Percentiles rank a stretch among this genome's conserved stretches.
phyloP scores from a whole-genome alignment of 2,329 filamentous ascomycete species.

The Pyrenochaeta sp. region DNA sequence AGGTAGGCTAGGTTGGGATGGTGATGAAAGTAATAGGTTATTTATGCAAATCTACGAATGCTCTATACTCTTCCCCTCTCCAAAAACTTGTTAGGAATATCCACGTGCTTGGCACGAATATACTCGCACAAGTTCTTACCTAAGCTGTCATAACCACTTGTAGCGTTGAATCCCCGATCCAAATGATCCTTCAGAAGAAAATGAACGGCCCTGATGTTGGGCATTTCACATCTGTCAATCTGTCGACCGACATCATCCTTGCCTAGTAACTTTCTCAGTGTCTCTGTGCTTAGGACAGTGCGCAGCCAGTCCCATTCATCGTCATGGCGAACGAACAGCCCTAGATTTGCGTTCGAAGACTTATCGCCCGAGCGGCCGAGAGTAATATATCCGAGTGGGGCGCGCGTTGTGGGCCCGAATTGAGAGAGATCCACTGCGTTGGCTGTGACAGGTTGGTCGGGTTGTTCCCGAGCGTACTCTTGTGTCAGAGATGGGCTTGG shows the following conservation, averaged over 20 bases:
- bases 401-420: constrained; percentile 38
- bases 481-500: constrained; percentile 18
- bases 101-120: constrained; percentile 24
- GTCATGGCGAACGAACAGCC: constrained; percentile 50
- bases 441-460: constrained; percentile 15
- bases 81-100: constrained; percentile 32
- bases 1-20: neutral
- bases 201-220: constrained; percentile 31
- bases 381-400: constrained; percentile 52
- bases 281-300: constrained; percentile 51
- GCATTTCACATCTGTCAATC: constrained; percentile 42
- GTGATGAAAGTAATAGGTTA: neutral
- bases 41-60: neutral
- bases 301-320: constrained; percentile 57
- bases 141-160: constrained; percentile 26
- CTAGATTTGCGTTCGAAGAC: constrained; percentile 54
- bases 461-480: constrained; percentile 25
- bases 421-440: constrained; percentile 28
- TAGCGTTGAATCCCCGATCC: constrained; percentile 31
- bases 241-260: constrained; percentile 53
- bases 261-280: constrained; percentile 53
- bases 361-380: constrained; percentile 54
- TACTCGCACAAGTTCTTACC: constrained; percentile 35
- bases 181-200: constrained; percentile 34
- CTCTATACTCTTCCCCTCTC: constrained; percentile 21